Conservation (phyloP, 2,329 filamentous ascomycete genomes). For the Cadophora sp. region DNA sequence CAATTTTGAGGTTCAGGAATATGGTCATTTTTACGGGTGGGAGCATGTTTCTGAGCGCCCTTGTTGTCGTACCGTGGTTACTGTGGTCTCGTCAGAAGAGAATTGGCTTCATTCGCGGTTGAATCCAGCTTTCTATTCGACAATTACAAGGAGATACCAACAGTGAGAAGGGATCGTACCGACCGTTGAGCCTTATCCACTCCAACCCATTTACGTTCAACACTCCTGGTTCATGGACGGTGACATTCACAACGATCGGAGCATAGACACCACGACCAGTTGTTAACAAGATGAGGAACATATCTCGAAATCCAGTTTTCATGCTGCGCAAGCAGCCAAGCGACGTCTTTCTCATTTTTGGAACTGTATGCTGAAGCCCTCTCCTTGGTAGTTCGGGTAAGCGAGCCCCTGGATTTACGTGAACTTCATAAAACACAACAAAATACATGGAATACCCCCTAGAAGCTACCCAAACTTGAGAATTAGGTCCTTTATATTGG, state of each 20-base stretch:
- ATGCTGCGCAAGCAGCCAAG: too few species aligned
- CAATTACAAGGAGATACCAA: too few species aligned
- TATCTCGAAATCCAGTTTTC: too few species aligned
- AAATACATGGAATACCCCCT: not conserved
- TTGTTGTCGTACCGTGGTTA: slow-evolving; percentile 18
- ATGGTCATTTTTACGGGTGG: slow-evolving; percentile 37
- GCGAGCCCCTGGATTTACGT: not conserved
- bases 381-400: not conserved
- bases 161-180: not conserved
- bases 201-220: too few species aligned
- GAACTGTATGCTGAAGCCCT: too few species aligned
- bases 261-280: too few species aligned
- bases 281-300: too few species aligned
- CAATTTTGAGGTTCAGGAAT: slow-evolving; percentile 30
- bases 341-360: too few species aligned
- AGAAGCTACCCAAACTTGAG: not conserved
- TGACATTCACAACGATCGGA: too few species aligned
- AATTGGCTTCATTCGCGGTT: not conserved
- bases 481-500: not conserved
- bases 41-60: slow-evolving; percentile 34
- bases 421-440: not conserved
- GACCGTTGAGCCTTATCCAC: too few species aligned
- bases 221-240: too few species aligned
- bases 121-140: not conserved
- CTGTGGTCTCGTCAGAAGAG: slow-evolving; percentile 2